These are phyloP conservation scores for Globisporangium viniferum DNA, from an alignment of 352 stramenopile species.

Conservation along the genomic window DNA sequence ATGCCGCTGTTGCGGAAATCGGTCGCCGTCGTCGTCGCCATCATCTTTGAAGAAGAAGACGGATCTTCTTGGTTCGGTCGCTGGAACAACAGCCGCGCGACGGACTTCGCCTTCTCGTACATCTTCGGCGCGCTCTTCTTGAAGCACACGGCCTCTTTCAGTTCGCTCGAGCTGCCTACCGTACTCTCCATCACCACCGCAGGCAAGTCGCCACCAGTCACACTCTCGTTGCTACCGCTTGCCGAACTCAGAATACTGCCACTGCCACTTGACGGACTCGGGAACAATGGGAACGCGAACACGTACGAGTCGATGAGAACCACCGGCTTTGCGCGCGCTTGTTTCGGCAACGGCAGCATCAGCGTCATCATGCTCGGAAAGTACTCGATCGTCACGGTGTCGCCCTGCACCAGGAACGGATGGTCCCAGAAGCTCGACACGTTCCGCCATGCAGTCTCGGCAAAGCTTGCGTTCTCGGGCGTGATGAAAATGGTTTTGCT, in stretches of 20 bases:
- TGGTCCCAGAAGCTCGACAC: slow-evolving; percentile 33
- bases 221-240: neutral
- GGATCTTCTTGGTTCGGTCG: slow-evolving; percentile 3
- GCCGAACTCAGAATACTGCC: neutral
- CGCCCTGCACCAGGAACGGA: slow-evolving; percentile 39
- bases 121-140: slow-evolving; percentile 44
- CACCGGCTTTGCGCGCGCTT: slow-evolving; percentile 21
- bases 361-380: slow-evolving; percentile 46
- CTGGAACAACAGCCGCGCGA: slow-evolving; percentile 53
- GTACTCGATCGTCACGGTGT: slow-evolving; percentile 45
- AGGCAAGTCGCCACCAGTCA: neutral
- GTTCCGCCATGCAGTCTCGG: slow-evolving; percentile 1
- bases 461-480: slow-evolving; percentile 15
- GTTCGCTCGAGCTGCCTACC: slow-evolving; percentile 40
- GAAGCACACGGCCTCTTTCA: slow-evolving; percentile 59
- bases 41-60: neutral
- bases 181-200: slow-evolving; percentile 35
- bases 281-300: slow-evolving; percentile 18
- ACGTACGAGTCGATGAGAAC: slow-evolving; percentile 42
- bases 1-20: neutral
- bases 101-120: slow-evolving; percentile 48
- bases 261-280: neutral
- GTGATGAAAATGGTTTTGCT: slow-evolving; percentile 10
- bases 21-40: neutral
- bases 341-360: slow-evolving; percentile 29